Evolutionary conservation across 257 asterid genomes (phyloP), one percentile per base, ranked within the genome.

Genomic region (Capsicum baccatum): DNA sequence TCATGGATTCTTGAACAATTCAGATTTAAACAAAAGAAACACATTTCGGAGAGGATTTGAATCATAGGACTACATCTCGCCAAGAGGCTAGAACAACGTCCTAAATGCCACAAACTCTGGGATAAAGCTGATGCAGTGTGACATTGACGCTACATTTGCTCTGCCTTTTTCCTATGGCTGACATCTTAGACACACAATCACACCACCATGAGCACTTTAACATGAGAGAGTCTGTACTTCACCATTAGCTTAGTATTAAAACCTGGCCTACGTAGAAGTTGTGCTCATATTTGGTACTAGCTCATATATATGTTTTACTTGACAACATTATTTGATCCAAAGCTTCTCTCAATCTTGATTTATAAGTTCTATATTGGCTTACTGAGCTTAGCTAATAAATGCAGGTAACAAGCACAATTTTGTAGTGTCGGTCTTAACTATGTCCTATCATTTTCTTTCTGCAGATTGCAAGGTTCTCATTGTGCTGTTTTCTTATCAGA

Each of bases 51-150:
- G 50, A 67, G 33, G 44, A 78, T 19, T 50, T 13, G 62, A 62
- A 74, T 13, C 62, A 50, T 74, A 50, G 60, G 81, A 78, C 64
- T 78, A 78, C 82, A 78, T 33, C 50, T 78, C 48, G 15, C 81
- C 50, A 33, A 78, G 82, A 52, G 48, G 82, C 82, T 54, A 78
- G 16, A 52, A 54, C 33, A 52, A 26, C 82, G 26, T 33, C 64
- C 82, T 78, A 55, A 78, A 26, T 26, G 64, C 54, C 82, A 54
- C 33, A 78, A 26, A 76, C 54, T 33, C 82, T 78, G 48, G n/a
- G 26, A 33, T 52, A 54, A 76, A 54, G 26, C 21, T 76, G 81
- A 78, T 14, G 50, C 50, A 37, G 50, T 54, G 48, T 54, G 82
- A 26, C 64, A 54, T 54, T 54, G 26, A 54, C 64, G 33, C 64